Evolutionary conservation across 2,329 filamentous ascomycete genomes (phyloP).

Genomic region (Colletotrichum sp.): DNA sequence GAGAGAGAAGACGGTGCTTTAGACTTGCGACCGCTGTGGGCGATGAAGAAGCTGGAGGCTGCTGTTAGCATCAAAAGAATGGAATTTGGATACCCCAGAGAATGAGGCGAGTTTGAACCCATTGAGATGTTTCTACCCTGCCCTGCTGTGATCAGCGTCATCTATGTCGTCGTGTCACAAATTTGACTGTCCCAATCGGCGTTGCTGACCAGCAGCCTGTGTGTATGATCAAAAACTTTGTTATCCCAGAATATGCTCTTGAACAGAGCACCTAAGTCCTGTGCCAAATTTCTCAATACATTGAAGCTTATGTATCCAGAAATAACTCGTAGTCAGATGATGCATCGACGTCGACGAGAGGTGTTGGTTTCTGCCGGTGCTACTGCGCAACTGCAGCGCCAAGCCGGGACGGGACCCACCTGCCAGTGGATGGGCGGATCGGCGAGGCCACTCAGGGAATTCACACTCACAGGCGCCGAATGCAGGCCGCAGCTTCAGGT

Average conservation of each 20-base stretch:
- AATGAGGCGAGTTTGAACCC: not conserved
- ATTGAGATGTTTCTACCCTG: not conserved
- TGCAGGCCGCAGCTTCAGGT: not conserved
- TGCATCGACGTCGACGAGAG: not conserved
- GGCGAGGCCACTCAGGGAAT: constrained; percentile 9
- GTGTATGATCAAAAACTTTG: fast-evolving
- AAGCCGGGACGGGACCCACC: constrained; percentile 16
- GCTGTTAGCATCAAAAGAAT: not conserved
- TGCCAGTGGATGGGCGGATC: not conserved
- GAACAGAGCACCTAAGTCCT: not conserved
- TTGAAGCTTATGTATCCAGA: not conserved
- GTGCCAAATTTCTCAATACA: not conserved
- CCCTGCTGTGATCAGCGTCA: not conserved
- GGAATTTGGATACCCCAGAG: not conserved
- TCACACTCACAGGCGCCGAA: not conserved
- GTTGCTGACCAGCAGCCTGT: not conserved
- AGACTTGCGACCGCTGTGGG: not conserved
- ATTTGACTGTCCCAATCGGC: not conserved
- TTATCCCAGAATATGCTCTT: fast-evolving
- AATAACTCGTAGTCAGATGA: not conserved
- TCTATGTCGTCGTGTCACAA: not conserved
- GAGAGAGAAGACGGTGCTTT: not conserved
- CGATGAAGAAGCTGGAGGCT: not conserved
- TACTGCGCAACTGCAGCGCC: not conserved
- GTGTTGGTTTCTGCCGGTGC: not conserved